Evolutionary conservation across 306 rosid species (phyloP).

Genomic region (Comarum palustre): DNA sequence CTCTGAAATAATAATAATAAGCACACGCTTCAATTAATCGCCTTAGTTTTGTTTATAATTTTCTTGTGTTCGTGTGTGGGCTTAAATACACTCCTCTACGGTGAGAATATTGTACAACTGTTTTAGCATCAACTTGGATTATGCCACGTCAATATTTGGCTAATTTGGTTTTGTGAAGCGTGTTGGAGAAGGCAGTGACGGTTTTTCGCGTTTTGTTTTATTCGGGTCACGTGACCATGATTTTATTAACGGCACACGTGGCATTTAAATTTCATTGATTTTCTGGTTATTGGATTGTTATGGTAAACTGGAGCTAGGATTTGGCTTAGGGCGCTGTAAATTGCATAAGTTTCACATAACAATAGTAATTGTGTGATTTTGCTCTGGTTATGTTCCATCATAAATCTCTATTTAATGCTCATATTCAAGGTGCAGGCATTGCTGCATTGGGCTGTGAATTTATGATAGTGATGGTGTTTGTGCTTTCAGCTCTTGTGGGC

Average conservation of each 20-base stretch:
- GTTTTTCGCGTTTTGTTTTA: neutral
- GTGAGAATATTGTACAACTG: neutral
- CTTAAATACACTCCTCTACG: conserved; percentile 8
- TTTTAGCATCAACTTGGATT: conserved; percentile 7
- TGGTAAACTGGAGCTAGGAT: too few relatives aligned
- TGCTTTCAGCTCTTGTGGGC: neutral
- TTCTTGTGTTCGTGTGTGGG: neutral
- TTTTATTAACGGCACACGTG: neutral
- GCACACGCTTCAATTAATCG: neutral
- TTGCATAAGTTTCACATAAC: too few relatives aligned
- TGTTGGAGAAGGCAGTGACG: neutral
- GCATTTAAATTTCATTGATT: neutral
- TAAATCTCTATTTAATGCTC: neutral
- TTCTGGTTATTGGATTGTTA: neutral
- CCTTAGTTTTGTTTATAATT: neutral
- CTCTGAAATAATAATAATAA: too few relatives aligned
- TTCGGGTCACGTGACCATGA: neutral
- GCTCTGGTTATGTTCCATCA: too few relatives aligned
- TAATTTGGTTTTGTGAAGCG: too few relatives aligned
- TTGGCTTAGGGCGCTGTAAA: too few relatives aligned
- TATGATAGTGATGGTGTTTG: neutral
- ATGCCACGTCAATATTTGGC: conserved; percentile 30
- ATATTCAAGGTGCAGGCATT: neutral
- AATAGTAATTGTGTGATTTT: too few relatives aligned
- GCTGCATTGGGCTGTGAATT: neutral